Percentiles rank a stretch among this genome's conserved stretches.
Evolutionary conservation across 2,329 filamentous ascomycete species (phyloP).

Genomic region (Pseudopithomyces chartarum): DNA sequence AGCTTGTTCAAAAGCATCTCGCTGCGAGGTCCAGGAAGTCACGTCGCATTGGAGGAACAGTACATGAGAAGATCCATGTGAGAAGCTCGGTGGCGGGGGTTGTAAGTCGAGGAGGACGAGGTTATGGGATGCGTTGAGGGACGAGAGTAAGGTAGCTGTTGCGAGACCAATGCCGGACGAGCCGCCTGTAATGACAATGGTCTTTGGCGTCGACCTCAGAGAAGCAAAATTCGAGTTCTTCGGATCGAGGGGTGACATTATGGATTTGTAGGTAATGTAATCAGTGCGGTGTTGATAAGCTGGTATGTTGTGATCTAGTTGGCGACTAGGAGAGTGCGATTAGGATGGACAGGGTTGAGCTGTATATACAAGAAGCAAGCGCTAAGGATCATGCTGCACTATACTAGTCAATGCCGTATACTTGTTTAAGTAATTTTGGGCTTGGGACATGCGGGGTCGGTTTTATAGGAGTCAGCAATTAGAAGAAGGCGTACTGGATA

Average conservation of each 20-base stretch:
- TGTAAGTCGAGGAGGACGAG: conserved; percentile 49
- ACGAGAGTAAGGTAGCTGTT: conserved; percentile 46
- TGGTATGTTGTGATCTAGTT: neutral
- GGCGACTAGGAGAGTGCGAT: neutral
- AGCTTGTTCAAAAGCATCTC: conserved; percentile 50
- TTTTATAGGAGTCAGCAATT: neutral
- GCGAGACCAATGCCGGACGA: conserved; percentile 49
- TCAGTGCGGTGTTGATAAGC: neutral
- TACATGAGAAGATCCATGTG: conserved; percentile 28
- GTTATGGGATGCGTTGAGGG: conserved; percentile 46
- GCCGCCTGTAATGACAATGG: conserved; percentile 48
- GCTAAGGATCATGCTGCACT: neutral
- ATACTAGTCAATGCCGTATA: no score
- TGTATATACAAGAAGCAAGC: no score
- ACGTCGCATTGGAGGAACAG: conserved; percentile 51
- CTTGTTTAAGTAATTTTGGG: neutral
- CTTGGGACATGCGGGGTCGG: neutral
- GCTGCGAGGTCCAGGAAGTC: conserved; percentile 52
- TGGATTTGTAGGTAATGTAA: neutral
- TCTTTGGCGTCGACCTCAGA: conserved; percentile 35
- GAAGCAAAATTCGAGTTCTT: conserved; percentile 19
- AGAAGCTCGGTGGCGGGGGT: conserved; percentile 40
- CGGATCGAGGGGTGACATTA: conserved; percentile 35
- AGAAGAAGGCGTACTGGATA: neutral
- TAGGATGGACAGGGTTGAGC: neutral